Evolutionary conservation across 345 rosid genomes (phyloP), one percentile per base, ranked within the genome.

Genomic region (Murraya koenigii): DNA sequence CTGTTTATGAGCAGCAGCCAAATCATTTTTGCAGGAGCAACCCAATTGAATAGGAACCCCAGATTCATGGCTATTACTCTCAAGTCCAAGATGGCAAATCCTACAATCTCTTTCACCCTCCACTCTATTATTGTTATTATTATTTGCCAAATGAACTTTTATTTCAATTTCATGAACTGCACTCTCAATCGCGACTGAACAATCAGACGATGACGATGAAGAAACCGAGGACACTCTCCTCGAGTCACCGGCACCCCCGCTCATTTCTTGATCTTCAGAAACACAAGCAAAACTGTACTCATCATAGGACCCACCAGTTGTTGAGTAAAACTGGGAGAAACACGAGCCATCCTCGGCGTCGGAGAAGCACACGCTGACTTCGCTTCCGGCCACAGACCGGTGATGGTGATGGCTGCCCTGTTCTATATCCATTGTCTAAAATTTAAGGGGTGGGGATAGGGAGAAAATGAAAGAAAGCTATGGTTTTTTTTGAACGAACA

Each of bases 21-120:
- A 84, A 89, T 96, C 99, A n/a, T 83, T 87, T 78, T 94, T 96
- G 82, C 98, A 96, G 49, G 94, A 94, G 75, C 99, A 96, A 17
- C 99, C 99, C 78, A 96, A 77, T 77, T 90, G 89, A 47, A 96
- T 88, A 58, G 87, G 89, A 55, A 80, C 80, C 10, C 97, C 97
- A 5, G 89, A 86, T 79, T 92, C 96, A 73, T 69, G 86, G 52
- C 90, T 79, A 63, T 86, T 89, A 41, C 90, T 92, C 82, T 90
- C 94, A 82, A 94, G 80, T 32, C 91, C 97, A 84, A 96, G 80
- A 76, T 96, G 99, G 72, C 99, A 96, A 82, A 96, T 96, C 79
- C 99, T 84, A 71, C 99, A 96, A 63, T 87, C 93, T 83, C 80
- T 87, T 80, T 88, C 90, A 11, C 25, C 79, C 85, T 89, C 88